These are phyloP conservation scores for Solanum medicagineum DNA, from an alignment of 257 asterid species.

Conservation along the genomic window DNA sequence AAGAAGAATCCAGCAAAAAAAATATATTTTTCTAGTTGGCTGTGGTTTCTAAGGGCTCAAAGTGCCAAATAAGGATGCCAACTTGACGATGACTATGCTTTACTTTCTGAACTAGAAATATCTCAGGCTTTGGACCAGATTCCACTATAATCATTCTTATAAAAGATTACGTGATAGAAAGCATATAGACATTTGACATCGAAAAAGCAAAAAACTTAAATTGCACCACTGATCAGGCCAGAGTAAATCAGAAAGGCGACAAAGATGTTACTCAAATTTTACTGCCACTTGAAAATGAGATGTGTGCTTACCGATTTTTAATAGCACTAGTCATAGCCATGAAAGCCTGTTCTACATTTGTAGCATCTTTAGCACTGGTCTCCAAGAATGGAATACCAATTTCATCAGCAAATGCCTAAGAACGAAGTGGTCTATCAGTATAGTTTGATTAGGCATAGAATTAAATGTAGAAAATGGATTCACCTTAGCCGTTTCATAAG, in stretches of 20 bases:
- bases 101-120: neutral
- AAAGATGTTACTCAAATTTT: neutral
- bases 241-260: neutral
- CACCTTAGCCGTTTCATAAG: neutral
- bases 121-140: neutral
- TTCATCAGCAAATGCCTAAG: slow-evolving; percentile 2
- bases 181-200: neutral
- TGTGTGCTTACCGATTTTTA: neutral
- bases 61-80: neutral
- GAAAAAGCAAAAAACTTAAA: neutral
- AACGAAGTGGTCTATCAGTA: neutral
- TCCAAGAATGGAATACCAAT: slow-evolving; percentile 1
- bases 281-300: neutral
- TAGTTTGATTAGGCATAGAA: neutral
- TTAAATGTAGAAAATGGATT: neutral
- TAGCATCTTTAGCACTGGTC: slow-evolving; percentile 3
- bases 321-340: neutral
- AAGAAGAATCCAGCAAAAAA: neutral
- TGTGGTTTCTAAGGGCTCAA: neutral
- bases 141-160: neutral
- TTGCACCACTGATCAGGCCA: neutral
- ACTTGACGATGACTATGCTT: neutral
- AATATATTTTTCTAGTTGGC: neutral
- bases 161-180: neutral
- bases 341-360: neutral